Conservation (phyloP, 2,329 filamentous ascomycete genomes). For the Allantophomopsis lycopodina region DNA sequence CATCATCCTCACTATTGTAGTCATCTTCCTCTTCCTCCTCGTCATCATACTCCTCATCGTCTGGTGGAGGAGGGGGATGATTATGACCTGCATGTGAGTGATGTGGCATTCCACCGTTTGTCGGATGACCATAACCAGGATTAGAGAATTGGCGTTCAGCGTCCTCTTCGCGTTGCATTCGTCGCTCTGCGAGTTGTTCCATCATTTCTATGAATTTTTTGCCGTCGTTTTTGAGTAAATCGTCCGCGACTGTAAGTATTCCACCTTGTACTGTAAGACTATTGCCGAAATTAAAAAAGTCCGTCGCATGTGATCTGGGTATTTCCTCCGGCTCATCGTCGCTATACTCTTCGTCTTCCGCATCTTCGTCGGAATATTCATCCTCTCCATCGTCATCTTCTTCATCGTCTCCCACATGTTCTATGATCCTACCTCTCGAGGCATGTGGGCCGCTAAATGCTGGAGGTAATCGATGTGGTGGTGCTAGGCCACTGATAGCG, state of each 20-base stretch:
- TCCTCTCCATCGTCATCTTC: slow-evolving; percentile 34
- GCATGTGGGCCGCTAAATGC: slow-evolving; percentile 53
- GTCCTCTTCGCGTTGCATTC: slow-evolving; percentile 94
- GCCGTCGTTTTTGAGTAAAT: slow-evolving; percentile 95
- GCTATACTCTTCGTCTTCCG: slow-evolving; percentile 53
- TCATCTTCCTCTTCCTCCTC: slow-evolving; percentile 50
- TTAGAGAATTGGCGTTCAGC: slow-evolving; percentile 51
- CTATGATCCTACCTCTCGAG: slow-evolving; percentile 61
- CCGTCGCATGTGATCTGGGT: slow-evolving; percentile 55
- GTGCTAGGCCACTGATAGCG: slow-evolving; percentile 36
- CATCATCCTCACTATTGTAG: slow-evolving; percentile 47
- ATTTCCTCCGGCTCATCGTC: slow-evolving; percentile 50
- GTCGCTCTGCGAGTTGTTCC: slow-evolving; percentile 93
- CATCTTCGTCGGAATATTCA: slow-evolving; percentile 30
- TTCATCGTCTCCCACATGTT: slow-evolving; percentile 36
- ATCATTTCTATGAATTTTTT: slow-evolving; percentile 99
- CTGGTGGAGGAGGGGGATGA: slow-evolving; percentile 44
- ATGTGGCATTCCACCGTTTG: slow-evolving; percentile 38
- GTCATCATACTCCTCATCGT: slow-evolving; percentile 61
- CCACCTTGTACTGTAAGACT: slow-evolving; percentile 94
- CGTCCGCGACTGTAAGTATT: slow-evolving; percentile 96
- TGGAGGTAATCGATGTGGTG: slow-evolving; percentile 41
- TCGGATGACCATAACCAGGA: slow-evolving; percentile 38
- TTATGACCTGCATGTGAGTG: slow-evolving; percentile 14
- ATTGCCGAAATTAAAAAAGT: slow-evolving; percentile 96